Conservation (phyloP, 306 rosid genomes). For the Vicia villosa region DNA sequence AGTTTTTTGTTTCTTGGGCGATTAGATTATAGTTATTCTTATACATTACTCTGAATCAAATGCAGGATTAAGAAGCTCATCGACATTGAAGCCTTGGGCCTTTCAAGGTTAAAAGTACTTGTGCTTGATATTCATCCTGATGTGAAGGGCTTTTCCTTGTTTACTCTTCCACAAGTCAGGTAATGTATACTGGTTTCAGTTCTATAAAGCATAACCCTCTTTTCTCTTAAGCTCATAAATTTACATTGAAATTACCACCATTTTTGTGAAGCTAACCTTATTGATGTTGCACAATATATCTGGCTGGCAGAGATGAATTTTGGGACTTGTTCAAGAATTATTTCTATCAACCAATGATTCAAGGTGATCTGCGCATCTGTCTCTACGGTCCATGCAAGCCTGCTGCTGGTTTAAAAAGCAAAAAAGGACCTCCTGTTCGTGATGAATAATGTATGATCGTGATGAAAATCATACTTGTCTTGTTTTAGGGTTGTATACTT, state of each 20-base stretch:
- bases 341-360: conserved; percentile 61
- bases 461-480: no score
- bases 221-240: background rate
- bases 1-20: background rate
- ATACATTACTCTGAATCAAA: background rate
- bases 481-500: conserved; percentile 11
- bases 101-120: conserved; percentile 72
- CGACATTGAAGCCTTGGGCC: conserved; percentile 78
- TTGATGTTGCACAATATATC: background rate
- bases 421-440: conserved; percentile 27
- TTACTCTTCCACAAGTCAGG: conserved; percentile 98
- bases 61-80: conserved; percentile 86
- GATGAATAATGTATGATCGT: no score
- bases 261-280: conserved; percentile 9
- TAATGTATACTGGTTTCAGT: background rate
- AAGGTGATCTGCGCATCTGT: conserved; percentile 61
- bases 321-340: conserved; percentile 82
- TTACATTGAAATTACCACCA: background rate
- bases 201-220: background rate
- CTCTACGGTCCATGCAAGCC: conserved; percentile 59
- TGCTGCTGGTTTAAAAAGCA: conserved; percentile 44
- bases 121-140: conserved; percentile 75
- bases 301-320: conserved; percentile 80
- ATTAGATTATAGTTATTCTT: background rate
- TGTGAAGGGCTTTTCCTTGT: conserved; percentile 85